Evolutionary conservation across 495 filamentous ascomycete species (phyloP).

Genomic region (Penicillium canariense): DNA sequence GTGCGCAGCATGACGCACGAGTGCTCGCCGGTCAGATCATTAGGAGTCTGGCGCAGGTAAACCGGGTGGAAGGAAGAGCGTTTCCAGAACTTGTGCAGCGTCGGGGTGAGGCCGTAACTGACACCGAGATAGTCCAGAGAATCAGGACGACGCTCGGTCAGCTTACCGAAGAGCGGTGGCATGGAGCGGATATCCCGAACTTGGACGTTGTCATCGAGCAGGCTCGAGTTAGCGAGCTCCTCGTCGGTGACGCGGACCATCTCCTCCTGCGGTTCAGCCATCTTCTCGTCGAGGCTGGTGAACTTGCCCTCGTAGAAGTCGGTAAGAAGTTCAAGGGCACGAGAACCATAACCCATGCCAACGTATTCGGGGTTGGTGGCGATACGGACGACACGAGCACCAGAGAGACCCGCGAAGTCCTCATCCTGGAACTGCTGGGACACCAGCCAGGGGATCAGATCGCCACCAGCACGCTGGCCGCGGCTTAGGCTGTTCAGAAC

Average conservation of each 20-base stretch:
- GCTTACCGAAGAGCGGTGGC: slow-evolving; percentile 87
- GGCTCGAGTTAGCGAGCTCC: slow-evolving; percentile 73
- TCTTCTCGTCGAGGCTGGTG: slow-evolving; percentile 68
- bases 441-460: slow-evolving; percentile 97
- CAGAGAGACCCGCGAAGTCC: slow-evolving; percentile 90
- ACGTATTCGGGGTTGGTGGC: slow-evolving; percentile 94
- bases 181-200: slow-evolving; percentile 88
- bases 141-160: slow-evolving; percentile 79
- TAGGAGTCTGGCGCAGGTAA: slow-evolving; percentile 92
- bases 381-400: slow-evolving; percentile 89
- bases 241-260: slow-evolving; percentile 81
- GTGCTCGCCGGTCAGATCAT: slow-evolving; percentile 95
- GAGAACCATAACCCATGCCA: slow-evolving; percentile 92
- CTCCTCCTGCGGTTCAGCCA: slow-evolving; percentile 46
- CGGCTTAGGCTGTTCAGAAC: slow-evolving; percentile 85
- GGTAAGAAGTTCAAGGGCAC: slow-evolving; percentile 76
- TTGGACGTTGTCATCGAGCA: slow-evolving; percentile 83
- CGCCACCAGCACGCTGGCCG: slow-evolving; percentile 86
- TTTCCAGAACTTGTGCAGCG: slow-evolving; percentile 97
- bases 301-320: slow-evolving; percentile 98
- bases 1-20: slow-evolving; percentile 95
- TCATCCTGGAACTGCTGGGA: slow-evolving; percentile 99
- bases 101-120: slow-evolving; percentile 85
- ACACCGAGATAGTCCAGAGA: slow-evolving; percentile 90
- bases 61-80: slow-evolving; percentile 80